Evolutionary conservation across 768 basidiomycete species (phyloP).

Genomic region (Macrolepiota dolichaula): DNA sequence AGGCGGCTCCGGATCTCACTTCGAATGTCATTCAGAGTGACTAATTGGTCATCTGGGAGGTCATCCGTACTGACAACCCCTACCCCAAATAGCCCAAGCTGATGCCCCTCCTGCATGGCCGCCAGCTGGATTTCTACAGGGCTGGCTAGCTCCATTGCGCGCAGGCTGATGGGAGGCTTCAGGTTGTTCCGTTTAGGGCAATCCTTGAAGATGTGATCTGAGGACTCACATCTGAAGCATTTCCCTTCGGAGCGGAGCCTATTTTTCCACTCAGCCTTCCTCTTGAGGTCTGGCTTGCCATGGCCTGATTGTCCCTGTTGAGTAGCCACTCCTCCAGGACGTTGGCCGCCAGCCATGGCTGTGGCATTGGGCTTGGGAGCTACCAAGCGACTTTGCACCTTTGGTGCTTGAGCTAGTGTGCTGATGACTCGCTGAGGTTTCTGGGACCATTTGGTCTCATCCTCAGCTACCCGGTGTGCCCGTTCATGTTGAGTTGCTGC

Average conservation of each 20-base stretch:
- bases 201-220: neutral
- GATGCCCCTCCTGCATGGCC: conserved; percentile 2
- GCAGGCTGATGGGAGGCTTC: neutral
- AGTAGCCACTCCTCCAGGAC: too few relatives aligned
- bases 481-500: too few relatives aligned
- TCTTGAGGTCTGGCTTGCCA: neutral
- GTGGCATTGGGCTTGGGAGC: too few relatives aligned
- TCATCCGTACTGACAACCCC: neutral
- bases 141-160: neutral
- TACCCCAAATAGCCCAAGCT: neutral
- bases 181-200: neutral
- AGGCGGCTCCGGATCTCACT: neutral
- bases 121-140: conserved; percentile 2
- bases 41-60: neutral
- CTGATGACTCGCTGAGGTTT: neutral
- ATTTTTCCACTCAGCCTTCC: neutral
- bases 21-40: neutral
- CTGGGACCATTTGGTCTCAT: too few relatives aligned
- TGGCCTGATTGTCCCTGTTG: too few relatives aligned
- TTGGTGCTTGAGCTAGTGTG: neutral
- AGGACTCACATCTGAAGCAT: neutral
- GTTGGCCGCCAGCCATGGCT: too few relatives aligned
- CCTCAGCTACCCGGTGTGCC: too few relatives aligned
- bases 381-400: too few relatives aligned
- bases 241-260: neutral